Evolutionary conservation across 495 filamentous ascomycete species (phyloP).

Genomic region (Xeromyces bisporus): DNA sequence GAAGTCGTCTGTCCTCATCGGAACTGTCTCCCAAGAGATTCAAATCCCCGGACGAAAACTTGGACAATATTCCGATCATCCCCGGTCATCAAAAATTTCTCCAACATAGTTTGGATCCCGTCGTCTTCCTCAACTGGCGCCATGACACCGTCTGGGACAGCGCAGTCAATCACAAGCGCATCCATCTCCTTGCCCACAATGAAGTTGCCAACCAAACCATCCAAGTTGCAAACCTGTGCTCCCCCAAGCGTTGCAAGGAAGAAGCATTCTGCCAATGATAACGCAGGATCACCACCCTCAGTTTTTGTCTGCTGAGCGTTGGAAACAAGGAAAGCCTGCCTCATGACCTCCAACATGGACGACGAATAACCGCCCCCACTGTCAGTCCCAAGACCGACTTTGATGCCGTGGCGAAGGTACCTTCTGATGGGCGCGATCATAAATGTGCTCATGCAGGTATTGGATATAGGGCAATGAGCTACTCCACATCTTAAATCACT

Average conservation of each 20-base stretch:
- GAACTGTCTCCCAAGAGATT: too few species aligned
- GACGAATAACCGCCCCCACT: slow-evolving; percentile 45
- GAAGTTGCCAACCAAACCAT: slow-evolving; percentile 39
- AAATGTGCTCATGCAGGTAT: slow-evolving; percentile 44
- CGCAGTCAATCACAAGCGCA: slow-evolving; percentile 34
- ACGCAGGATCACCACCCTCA: slow-evolving; percentile 26
- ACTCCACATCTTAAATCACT: slow-evolving; percentile 35
- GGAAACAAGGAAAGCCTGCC: slow-evolving; percentile 43
- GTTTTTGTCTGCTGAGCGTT: slow-evolving; percentile 34
- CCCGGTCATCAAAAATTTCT: slow-evolving; percentile 50
- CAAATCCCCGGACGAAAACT: slow-evolving; percentile 45
- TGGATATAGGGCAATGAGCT: slow-evolving; percentile 46
- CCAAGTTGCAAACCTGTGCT: slow-evolving; percentile 41
- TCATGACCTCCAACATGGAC: slow-evolving; percentile 43
- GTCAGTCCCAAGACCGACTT: slow-evolving; percentile 51
- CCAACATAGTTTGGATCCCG: slow-evolving; percentile 29
- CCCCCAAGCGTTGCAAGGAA: slow-evolving; percentile 48
- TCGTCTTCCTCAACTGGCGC: slow-evolving; percentile 37
- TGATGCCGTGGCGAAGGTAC: slow-evolving; percentile 39
- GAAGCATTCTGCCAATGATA: slow-evolving; percentile 38
- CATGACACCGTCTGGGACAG: slow-evolving; percentile 22
- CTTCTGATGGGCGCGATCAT: slow-evolving; percentile 43
- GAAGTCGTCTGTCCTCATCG: too few species aligned
- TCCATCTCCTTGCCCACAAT: slow-evolving; percentile 47
- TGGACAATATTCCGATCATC: slow-evolving; percentile 44